Conservation (phyloP, 495 filamentous ascomycete genomes). For the Usnea hakonensis region DNA sequence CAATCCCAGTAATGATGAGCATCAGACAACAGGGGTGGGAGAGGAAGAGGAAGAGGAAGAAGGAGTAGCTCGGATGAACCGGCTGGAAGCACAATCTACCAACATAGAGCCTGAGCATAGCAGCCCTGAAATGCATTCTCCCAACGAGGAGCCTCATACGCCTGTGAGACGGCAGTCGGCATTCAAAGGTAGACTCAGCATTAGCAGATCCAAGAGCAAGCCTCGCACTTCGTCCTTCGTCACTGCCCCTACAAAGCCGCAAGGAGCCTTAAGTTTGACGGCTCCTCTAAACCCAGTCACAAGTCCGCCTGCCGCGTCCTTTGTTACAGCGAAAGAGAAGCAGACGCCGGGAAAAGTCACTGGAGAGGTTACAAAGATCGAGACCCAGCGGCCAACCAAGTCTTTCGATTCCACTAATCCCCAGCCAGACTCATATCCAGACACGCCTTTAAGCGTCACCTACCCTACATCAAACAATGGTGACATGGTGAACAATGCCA, state of each 20-base stretch:
- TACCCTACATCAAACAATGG: constrained; percentile 3
- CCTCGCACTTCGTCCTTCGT: constrained; percentile 7
- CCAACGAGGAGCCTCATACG: constrained; percentile 2
- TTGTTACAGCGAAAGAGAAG: constrained; percentile 14
- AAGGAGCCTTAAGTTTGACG: neutral
- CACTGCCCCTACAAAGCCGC: constrained; percentile 11
- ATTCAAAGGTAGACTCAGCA: neutral
- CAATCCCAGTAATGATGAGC: neutral
- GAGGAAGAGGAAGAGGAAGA: constrained; percentile 25
- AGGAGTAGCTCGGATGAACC: constrained; percentile 19
- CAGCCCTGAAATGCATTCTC: neutral
- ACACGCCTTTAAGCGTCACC: neutral
- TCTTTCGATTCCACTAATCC: neutral
- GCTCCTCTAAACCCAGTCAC: neutral
- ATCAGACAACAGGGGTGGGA: neutral
- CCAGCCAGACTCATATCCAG: constrained; percentile 4
- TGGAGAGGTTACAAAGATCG: neutral
- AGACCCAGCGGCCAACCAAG: neutral
- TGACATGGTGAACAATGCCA: neutral
- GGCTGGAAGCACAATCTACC: constrained; percentile 20
- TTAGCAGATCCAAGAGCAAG: neutral
- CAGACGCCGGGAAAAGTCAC: neutral
- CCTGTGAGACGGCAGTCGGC: constrained; percentile 2
- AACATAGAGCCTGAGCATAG: neutral
- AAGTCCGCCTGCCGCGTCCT: constrained; percentile 8